Percentiles rank a stretch among this genome's conserved stretches.
These are phyloP conservation scores for Pseudovirgaria hyperparasitica DNA, from an alignment of 2,329 filamentous ascomycete genomes.

Conservation along the genomic window DNA sequence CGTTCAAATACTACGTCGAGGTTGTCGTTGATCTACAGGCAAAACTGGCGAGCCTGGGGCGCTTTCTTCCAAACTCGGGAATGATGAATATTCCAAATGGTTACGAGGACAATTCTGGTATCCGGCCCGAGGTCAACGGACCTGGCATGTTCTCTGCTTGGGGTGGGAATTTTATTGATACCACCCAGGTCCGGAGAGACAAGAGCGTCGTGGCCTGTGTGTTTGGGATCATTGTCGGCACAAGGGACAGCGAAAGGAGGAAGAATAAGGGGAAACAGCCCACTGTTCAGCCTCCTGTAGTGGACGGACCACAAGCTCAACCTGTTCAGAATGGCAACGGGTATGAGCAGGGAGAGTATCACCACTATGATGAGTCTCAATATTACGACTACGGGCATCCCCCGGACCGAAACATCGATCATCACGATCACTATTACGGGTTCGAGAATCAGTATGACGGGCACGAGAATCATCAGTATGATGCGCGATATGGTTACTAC, in stretches of 20 bases:
- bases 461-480: too few relatives aligned
- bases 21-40: conserved; percentile 87
- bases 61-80: conserved; percentile 44
- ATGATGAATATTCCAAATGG: conserved; percentile 34
- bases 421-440: conserved; percentile 2
- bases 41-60: conserved; percentile 64
- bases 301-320: too few relatives aligned
- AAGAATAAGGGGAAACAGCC: conserved; percentile 29
- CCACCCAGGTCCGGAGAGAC: conserved; percentile 70
- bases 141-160: conserved; percentile 39
- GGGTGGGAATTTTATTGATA: conserved; percentile 68
- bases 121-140: conserved; percentile 22
- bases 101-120: conserved; percentile 27
- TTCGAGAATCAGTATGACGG: too few relatives aligned
- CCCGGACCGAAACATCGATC: not conserved
- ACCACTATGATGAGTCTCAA: conserved; percentile 16
- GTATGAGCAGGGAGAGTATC: conserved; percentile 17
- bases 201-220: conserved; percentile 82
- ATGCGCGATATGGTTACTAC: conserved; percentile 17
- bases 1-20: conserved; percentile 87
- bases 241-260: conserved; percentile 55
- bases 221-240: conserved; percentile 81
- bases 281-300: too few relatives aligned
- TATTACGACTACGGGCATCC: conserved; percentile 10
- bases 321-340: conserved; percentile 12